Evolutionary conservation across 2,329 filamentous ascomycete species (phyloP).

Genomic region (Blumeria graminis): DNA sequence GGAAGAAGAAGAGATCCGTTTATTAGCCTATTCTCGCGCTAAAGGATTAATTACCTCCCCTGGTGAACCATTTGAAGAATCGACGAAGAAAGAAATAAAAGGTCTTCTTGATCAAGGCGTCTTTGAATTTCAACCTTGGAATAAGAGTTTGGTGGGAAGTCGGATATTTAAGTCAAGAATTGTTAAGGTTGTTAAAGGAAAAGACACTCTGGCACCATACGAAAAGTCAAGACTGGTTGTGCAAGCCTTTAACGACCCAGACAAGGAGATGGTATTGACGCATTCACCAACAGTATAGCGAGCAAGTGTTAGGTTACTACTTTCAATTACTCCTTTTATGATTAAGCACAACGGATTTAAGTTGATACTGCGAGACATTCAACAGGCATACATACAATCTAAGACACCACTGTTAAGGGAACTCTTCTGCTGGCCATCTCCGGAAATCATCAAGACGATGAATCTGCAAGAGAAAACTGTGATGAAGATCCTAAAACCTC

Average conservation of each 20-base stretch:
- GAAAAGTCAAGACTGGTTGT: not conserved
- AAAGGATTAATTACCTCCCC: not conserved
- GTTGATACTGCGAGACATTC: not conserved
- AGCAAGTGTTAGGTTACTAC: not conserved
- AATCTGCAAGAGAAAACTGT: not conserved
- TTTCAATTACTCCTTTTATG: not conserved
- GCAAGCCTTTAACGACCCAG: not conserved
- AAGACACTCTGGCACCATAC: not conserved
- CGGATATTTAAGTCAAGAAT: not conserved
- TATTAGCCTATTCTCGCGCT: not conserved
- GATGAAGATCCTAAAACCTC: not conserved
- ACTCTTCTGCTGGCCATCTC: not conserved
- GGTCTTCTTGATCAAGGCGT: not conserved
- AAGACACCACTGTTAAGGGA: not conserved
- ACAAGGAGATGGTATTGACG: not conserved
- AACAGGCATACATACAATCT: not conserved
- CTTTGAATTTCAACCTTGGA: not conserved
- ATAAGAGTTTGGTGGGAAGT: not conserved
- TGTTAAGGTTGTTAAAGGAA: not conserved
- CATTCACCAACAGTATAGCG: not conserved
- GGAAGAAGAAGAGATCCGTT: not conserved
- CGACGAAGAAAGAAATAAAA: not conserved
- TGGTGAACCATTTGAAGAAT: not conserved
- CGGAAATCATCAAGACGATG: not conserved
- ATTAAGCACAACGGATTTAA: not conserved